Evolutionary conservation across 2,329 filamentous ascomycete genomes (phyloP).

Genomic region (Neopestalotiopsis clavispora): DNA sequence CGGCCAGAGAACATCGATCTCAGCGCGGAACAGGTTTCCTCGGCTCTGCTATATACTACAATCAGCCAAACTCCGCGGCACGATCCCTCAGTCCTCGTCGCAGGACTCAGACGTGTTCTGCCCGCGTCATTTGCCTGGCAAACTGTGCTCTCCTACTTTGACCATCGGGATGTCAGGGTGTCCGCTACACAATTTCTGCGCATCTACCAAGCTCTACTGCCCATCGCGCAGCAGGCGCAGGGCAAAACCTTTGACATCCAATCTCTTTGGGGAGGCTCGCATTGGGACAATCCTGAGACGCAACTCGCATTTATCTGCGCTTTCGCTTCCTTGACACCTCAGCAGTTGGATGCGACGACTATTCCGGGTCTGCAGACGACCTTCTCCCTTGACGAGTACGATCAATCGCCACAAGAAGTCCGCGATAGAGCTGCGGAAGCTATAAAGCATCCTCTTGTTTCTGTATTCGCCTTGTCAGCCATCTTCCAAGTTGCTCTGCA

Average conservation of each 20-base stretch:
- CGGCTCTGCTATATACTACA: constrained; percentile 71
- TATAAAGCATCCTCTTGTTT: constrained; percentile 85
- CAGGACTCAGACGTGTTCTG: constrained; percentile 66
- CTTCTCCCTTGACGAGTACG: constrained; percentile 68
- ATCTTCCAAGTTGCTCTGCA: constrained; percentile 70
- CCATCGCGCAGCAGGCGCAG: constrained; percentile 61
- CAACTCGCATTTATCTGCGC: constrained; percentile 94
- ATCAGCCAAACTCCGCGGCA: constrained; percentile 62
- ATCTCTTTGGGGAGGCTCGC: constrained; percentile 79
- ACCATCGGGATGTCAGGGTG: constrained; percentile 77
- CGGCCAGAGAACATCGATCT: constrained; percentile 64
- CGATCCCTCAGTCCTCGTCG: constrained; percentile 60
- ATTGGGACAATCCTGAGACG: constrained; percentile 84
- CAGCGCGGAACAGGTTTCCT: constrained; percentile 81
- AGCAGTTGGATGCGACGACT: constrained; percentile 81
- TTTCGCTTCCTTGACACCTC: constrained; percentile 76
- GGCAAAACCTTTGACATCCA: constrained; percentile 77
- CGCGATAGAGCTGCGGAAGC: constrained; percentile 63
- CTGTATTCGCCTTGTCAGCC: constrained; percentile 78
- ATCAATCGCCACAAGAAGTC: constrained; percentile 52
- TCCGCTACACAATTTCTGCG: constrained; percentile 80
- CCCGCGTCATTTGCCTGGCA: constrained; percentile 70
- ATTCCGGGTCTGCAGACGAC: constrained; percentile 83
- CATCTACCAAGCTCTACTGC: constrained; percentile 79
- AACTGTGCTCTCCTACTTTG: constrained; percentile 78